Base-by-base conservation (phyloP, 805 yeast genomes). In the Myxozyma geophila region DNA sequence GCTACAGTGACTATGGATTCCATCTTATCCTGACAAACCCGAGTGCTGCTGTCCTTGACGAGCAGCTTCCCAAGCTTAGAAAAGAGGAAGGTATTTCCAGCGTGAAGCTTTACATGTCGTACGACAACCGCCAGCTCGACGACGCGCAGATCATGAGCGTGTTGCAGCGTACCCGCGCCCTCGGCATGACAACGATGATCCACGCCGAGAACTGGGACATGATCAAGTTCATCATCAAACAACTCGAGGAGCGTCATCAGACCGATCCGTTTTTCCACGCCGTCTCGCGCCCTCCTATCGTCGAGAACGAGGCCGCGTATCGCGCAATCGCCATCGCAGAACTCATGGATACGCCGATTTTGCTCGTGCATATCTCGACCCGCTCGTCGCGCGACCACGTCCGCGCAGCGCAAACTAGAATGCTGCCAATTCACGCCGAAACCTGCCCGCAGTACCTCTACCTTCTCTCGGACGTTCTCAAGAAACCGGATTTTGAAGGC, bases 181-280 rank as follows among this genome's bases (percentile, higher is more conserved):
- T 78, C 41, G 78, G 79, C 10, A 76, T 81, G 68, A 81, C 84
- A 7, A 78, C 81, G 0, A 80, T 81, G 82, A 77, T 81, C 33
- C 85, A 81, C 67, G 84, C 85, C n/a, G 85, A 81, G 67, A 81
- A 81, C 70, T 76, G 80, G 54, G 84, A 81, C 61, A 76, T 81
- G 53, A 80, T 81, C 51, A 74, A 74, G 36, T 79, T 77, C 66
- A 73, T 79, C 63, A 77, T 75, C 59, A 77, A 78, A 44, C 78
- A 79, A 54, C 71, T 81, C 15, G 78, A 78, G 60, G 73, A 74
- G 62, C 75, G 77, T 58, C 73, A 74, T 2, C 66, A 77, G 66
- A 74, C 77, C 0, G 80, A 77, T 23, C 83, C 85, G 2, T 79
- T 68, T 61, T 81, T 77, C 66, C 85, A 81, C 68, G 77, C 83